These are phyloP conservation scores for Xenosphaeropsis pyriputrescens DNA, from an alignment of 2,329 filamentous ascomycete genomes.

Conservation along the genomic window DNA sequence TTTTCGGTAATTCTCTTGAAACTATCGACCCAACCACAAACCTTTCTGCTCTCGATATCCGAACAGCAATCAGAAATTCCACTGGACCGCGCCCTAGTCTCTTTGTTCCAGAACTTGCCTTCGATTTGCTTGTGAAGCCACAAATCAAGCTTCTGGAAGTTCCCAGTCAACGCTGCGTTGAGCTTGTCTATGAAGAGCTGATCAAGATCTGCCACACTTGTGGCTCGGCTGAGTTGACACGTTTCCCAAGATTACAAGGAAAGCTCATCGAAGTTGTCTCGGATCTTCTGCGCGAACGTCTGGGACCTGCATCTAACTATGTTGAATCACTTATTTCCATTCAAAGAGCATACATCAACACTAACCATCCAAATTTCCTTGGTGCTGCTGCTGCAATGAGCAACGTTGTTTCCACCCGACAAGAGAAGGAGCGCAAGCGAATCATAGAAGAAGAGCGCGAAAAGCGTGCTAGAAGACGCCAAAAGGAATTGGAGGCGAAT, in stretches of 20 bases:
- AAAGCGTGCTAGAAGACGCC: constrained; percentile 66
- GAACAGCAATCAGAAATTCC: constrained; percentile 95
- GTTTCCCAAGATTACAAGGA: constrained; percentile 84
- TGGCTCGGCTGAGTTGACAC: constrained; percentile 81
- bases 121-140: constrained; percentile 93
- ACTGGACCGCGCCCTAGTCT: constrained; percentile 90
- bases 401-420: constrained; percentile 85
- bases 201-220: constrained; percentile 99
- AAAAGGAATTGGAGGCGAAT: constrained; percentile 75
- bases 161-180: constrained; percentile 90
- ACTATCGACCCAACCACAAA: constrained; percentile 94
- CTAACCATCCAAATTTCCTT: constrained; percentile 96
- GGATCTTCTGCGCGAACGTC: constrained; percentile 78
- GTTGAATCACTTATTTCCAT: constrained; percentile 96
- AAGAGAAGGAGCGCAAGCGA: constrained; percentile 80
- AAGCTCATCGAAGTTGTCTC: constrained; percentile 98
- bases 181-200: constrained; percentile 94
- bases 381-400: constrained; percentile 96
- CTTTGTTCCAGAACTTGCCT: constrained; percentile 94
- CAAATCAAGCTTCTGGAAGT: constrained; percentile 96
- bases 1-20: constrained; percentile 92
- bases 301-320: constrained; percentile 79
- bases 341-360: constrained; percentile 97
- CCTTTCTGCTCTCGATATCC: constrained; percentile 84
- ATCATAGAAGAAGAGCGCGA: constrained; percentile 72